Percentiles rank a stretch among this genome's conserved stretches.
Conservation (phyloP, 345 rosid species). For the Triadica sebifera region DNA sequence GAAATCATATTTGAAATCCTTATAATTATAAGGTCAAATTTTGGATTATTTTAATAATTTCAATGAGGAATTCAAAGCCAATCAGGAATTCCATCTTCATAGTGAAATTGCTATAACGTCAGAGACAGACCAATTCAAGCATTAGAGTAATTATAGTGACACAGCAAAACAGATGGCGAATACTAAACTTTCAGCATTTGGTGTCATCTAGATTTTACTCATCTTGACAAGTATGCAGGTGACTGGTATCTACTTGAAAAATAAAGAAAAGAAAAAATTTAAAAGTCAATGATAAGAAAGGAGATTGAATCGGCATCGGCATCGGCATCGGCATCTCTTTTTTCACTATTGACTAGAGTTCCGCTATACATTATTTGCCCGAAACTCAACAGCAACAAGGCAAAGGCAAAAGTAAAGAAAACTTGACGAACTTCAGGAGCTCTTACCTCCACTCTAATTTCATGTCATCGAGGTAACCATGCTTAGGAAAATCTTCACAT, state of each 20-base stretch:
- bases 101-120: too few species aligned
- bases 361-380: not conserved
- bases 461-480: not conserved
- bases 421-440: not conserved
- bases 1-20: not conserved
- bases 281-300: not conserved
- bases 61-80: too few species aligned
- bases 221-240: too few species aligned
- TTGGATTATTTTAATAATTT: too few species aligned
- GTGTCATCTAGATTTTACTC: too few species aligned
- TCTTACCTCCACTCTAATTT: not conserved
- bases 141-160: not conserved
- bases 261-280: not conserved
- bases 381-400: not conserved
- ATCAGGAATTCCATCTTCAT: too few species aligned
- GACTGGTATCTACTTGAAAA: not conserved
- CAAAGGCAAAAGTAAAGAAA: constrained; percentile 1
- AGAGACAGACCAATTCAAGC: not conserved
- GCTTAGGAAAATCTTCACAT: not conserved
- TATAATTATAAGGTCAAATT: not conserved
- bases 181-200: not conserved
- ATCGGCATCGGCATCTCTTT: too few species aligned
- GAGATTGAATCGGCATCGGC: not conserved
- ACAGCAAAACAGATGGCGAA: not conserved
- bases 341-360: not conserved